Evolutionary conservation across 805 yeast species (phyloP), one percentile per base, ranked within the genome.

Genomic region (Debaryomyces castellii): DNA sequence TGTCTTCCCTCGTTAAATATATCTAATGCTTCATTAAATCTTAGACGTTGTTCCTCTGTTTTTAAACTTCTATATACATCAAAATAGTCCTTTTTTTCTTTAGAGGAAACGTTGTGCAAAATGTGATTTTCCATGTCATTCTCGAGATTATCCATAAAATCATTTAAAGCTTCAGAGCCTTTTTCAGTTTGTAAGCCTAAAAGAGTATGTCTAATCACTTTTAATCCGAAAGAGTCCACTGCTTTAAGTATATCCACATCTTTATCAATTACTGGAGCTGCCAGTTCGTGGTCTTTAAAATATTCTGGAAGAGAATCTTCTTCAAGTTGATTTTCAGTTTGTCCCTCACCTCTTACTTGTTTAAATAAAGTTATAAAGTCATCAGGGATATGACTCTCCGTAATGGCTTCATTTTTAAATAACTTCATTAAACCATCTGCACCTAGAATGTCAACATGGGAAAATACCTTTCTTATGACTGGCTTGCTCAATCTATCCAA

Each of bases 161-260:
- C 50, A 3, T 59, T 62, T 23, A 69, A 44, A 9, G 55, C 53
- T 7, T 51, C 43, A 10, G 52, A 39, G 16, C 51, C 54, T 5
- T 52, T 51, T 27, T 59, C 60, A 12, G 67, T 56, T 40, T 64
- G 62, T 40, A 73, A 61, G 0, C 77, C 77, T 28, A 81, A 59
- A 33, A 90, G 71, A 2, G 92, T 80, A 54, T 87, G 88, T 60
- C 92, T 81, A 48, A 91, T 84, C 12, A 84, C 85, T 52, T 83
- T 84, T 67, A 90, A 76, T 10, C 94, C 95, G 49, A 82, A 80
- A 0, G 96, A 81, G 37, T 82, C 84, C 7, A 89, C 96, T 1
- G 95, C 74, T 39, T 67, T 65, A 40, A 91, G 73, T 12, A 69
- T 69, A 2, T 74, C 82, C 27, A 76, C 71, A 35, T 79, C 79